phyloP scores from a whole-genome alignment of 1,284 basidiomycete species.

The Athelia psychrophila region DNA sequence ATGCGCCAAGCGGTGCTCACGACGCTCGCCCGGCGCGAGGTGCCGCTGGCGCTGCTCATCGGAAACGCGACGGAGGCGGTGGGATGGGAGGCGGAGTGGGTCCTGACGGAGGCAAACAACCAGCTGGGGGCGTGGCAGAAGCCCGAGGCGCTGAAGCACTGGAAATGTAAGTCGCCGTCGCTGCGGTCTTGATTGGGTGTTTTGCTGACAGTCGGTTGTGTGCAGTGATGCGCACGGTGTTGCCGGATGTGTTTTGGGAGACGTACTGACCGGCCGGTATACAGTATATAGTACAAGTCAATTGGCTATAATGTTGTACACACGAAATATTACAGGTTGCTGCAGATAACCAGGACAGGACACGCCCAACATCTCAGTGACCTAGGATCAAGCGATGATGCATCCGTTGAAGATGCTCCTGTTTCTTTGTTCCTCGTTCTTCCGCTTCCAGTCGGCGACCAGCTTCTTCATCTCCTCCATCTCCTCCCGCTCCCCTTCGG shows the following conservation, averaged over 20 bases:
- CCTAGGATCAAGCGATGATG: background rate
- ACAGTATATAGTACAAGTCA: background rate
- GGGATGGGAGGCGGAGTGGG: slow-evolving; percentile 37
- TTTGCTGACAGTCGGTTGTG: slow-evolving; percentile 3
- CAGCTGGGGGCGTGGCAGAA: slow-evolving; percentile 60
- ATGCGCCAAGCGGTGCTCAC: slow-evolving; percentile 55
- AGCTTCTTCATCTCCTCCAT: too few species aligned
- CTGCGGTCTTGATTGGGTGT: slow-evolving; percentile 2
- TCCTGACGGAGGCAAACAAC: slow-evolving; percentile 62
- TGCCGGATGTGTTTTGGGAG: slow-evolving; percentile 61
- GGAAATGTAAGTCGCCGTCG: slow-evolving; percentile 59
- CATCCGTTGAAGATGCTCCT: too few species aligned
- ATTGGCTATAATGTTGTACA: too few species aligned
- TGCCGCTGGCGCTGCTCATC: slow-evolving; percentile 47
- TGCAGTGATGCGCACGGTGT: slow-evolving; percentile 57
- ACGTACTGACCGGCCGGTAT: slow-evolving; percentile 42
- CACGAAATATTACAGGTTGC: too few species aligned
- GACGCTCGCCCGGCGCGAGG: slow-evolving; percentile 47
- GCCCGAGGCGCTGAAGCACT: slow-evolving; percentile 63
- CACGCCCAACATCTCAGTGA: background rate
- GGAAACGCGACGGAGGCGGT: slow-evolving; percentile 22
- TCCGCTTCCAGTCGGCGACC: too few species aligned
- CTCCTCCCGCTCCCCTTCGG: slow-evolving; percentile 31
- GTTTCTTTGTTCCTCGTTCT: too few species aligned
- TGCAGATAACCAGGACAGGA: too few species aligned